Base-by-base conservation (phyloP, 1,284 basidiomycete species). In the Ceraceosorus bombacis region DNA sequence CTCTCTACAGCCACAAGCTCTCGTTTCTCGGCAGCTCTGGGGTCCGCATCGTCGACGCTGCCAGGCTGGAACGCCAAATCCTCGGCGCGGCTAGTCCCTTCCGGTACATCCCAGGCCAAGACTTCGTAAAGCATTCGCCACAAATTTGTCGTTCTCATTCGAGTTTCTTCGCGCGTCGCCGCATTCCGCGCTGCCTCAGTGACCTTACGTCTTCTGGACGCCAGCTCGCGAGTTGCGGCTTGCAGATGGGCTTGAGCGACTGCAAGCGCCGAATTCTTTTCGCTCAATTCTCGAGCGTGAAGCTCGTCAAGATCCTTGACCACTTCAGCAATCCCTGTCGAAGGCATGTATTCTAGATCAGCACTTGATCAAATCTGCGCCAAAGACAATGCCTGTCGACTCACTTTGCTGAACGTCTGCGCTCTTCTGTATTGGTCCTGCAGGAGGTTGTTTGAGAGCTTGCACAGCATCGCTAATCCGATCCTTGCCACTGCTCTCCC, bases 241-340 rank as follows among this genome's bases (percentile, higher is more conserved):
- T 89, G 88, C 7, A 98, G 84, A 70, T 92, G 88, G 5, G 85
- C 85, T 78, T 92, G 90, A 10, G 88, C 89, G 5, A 87, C 84
- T 62, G 90, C 88, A 39, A 97, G 83, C 10, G 85, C 83, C 66
- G 90, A 88, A 76, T 92, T 87, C 78, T 97, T 96, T 46, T 83
- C 80, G 73, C 88, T 86, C 68, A 96, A 84, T 78, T 98, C 95
- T 40, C 82, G 71, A 52, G 86, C 83, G 78, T 95, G 97, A 82
- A 94, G 89, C 0, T 82, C 71, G 1, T 88, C 88, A 80, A 98
- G 87, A 68, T 93, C 90, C 89, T 67, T 38, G 9, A 77, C 66
- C 40, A 70, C 68, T 15, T 66, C 59, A n/a, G 55, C 58, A 55
- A 77, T 71, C 58, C 73, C 65, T 61, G 60, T 7, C 10, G 49